These are phyloP conservation scores for Aspergillus nanangensis DNA, from an alignment of 495 filamentous ascomycete species.

Conservation along the genomic window DNA sequence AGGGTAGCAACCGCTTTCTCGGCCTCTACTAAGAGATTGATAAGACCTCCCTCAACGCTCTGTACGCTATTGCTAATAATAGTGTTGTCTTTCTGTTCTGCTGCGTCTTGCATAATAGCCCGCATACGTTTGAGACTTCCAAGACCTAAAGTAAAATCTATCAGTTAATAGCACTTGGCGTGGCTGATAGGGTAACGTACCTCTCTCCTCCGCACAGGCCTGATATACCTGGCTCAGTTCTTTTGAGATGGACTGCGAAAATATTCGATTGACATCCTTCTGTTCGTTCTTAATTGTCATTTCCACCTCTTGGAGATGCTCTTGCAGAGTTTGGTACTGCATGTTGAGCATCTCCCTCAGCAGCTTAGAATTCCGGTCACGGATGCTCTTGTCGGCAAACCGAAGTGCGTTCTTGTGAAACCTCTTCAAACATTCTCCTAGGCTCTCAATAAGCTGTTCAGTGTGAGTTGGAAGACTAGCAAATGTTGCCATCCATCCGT, in stretches of 20 bases:
- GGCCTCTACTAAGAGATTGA: neutral
- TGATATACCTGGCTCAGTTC: conserved; percentile 2
- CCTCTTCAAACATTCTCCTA: neutral
- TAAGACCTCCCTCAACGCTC: neutral
- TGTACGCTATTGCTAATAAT: neutral
- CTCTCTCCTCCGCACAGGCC: conserved; percentile 7
- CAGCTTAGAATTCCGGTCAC: neutral
- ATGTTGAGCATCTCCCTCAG: neutral
- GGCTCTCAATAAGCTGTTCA: neutral
- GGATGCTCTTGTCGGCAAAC: neutral
- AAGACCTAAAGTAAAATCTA: neutral
- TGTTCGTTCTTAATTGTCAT: conserved; percentile 11
- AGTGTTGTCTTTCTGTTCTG: neutral
- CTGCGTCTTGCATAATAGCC: neutral
- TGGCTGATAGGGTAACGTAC: conserved; percentile 3
- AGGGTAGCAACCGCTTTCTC: neutral
- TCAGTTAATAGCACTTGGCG: no score
- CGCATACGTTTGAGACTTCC: neutral
- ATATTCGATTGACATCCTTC: conserved; percentile 6
- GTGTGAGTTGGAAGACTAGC: neutral
- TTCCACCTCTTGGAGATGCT: conserved; percentile 14
- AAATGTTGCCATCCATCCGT: neutral
- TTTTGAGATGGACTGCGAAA: neutral
- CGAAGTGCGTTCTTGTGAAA: neutral
- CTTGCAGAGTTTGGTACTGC: neutral